Evolutionary conservation across 2,329 filamentous ascomycete species (phyloP).

Genomic region (Lachnellula cervina): DNA sequence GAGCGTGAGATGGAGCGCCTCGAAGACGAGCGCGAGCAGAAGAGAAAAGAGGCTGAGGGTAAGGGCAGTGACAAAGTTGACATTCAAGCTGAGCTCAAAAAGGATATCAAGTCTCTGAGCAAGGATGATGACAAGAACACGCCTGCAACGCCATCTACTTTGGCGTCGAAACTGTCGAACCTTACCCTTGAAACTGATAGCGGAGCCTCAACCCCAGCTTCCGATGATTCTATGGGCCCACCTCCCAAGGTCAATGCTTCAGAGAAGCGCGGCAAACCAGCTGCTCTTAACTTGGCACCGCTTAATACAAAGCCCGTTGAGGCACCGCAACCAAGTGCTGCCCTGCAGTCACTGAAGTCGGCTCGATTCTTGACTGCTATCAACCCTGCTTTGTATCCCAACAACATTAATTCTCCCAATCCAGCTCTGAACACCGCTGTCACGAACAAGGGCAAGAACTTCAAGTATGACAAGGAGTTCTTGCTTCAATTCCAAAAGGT

Average conservation of each 20-base stretch:
- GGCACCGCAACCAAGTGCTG: conserved; percentile 86
- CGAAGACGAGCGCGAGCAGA: conserved; percentile 64
- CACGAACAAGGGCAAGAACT: conserved; percentile 72
- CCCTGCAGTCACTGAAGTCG: conserved; percentile 87
- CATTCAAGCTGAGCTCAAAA: conserved; percentile 7
- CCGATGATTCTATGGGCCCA: conserved; percentile 41
- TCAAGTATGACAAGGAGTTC: conserved; percentile 95
- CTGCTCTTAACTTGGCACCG: conserved; percentile 79
- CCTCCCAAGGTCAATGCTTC: conserved; percentile 50
- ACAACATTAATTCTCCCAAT: conserved; percentile 82
- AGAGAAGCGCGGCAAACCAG: conserved; percentile 72
- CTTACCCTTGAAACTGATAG: conserved; percentile 44
- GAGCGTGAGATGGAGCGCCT: conserved; percentile 68
- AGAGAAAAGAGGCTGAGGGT: conserved; percentile 43
- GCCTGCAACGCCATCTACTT: conserved; percentile 27
- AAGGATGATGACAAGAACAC: conserved; percentile 23
- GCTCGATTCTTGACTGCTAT: conserved; percentile 82
- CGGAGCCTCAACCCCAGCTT: conserved; percentile 38
- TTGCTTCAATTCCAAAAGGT: conserved; percentile 93
- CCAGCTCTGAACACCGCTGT: conserved; percentile 81
- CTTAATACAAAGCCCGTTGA: conserved; percentile 80
- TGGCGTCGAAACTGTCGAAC: conserved; percentile 44
- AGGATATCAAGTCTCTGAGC: conserved; percentile 3
- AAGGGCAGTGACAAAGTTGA: conserved; percentile 3
- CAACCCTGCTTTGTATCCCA: conserved; percentile 74